Evolutionary conservation across 129 eudicot genomes (phyloP).

Genomic region (Tagetes erecta): DNA sequence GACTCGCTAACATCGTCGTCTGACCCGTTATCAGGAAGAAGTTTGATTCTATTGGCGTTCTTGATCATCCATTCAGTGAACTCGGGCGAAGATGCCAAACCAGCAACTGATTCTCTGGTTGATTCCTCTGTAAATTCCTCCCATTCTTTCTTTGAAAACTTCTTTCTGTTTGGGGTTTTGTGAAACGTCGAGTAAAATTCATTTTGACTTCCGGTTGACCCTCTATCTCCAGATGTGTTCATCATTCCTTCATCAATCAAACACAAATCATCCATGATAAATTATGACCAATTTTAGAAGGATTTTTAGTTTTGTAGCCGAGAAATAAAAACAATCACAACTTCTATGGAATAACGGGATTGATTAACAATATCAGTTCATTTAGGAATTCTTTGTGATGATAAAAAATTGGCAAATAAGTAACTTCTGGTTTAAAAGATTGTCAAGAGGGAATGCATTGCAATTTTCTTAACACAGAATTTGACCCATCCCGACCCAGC

Average conservation of each 20-base stretch:
- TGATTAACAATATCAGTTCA: not conserved
- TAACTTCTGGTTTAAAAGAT: not conserved
- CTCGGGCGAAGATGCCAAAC: constrained; percentile 69
- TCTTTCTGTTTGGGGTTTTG: constrained; percentile 69
- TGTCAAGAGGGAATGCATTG: not conserved
- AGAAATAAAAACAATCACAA: not conserved
- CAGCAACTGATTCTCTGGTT: constrained; percentile 65
- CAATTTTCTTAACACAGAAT: not conserved
- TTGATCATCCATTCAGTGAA: constrained; percentile 77
- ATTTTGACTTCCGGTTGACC: constrained; percentile 22
- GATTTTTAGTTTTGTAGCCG: not conserved
- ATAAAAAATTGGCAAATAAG: not conserved
- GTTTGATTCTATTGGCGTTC: constrained; percentile 57
- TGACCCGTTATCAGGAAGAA: constrained; percentile 49
- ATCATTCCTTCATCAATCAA: constrained; percentile 35
- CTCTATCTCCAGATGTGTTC: constrained; percentile 34
- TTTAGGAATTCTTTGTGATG: not conserved
- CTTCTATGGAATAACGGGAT: not conserved
- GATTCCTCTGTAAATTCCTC: constrained; percentile 74
- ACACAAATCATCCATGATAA: constrained; percentile 3
- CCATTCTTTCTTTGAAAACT: constrained; percentile 71
- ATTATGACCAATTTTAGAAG: not conserved
- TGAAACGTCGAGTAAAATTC: constrained; percentile 74
- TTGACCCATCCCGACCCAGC: not conserved
- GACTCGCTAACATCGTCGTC: constrained; percentile 55